A percentile compares a stretch with the other conserved stretches of the same genome.
Conservation (phyloP, 495 filamentous ascomycete genomes). For the Polyplosphaeria fusca region DNA sequence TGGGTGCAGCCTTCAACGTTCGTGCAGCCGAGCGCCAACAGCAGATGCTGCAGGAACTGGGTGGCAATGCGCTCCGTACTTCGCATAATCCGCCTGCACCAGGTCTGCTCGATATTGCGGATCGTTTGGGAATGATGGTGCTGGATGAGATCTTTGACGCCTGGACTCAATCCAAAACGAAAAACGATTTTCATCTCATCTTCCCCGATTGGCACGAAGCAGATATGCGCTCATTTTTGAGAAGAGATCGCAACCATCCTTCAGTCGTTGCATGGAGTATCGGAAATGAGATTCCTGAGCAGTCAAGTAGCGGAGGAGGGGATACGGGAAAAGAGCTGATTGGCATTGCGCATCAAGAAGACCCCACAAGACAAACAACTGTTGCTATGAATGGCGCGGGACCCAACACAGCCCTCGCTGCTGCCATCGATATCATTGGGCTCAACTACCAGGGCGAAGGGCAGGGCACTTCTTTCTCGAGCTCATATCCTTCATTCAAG, state of each 20-base stretch:
- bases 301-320: slow-evolving; percentile 36
- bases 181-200: slow-evolving; percentile 49
- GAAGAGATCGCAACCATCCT: slow-evolving; percentile 52
- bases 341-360: slow-evolving; percentile 42
- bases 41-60: slow-evolving; percentile 48
- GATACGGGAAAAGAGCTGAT: slow-evolving; percentile 37
- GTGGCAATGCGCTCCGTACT: slow-evolving; percentile 48
- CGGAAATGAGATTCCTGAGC: slow-evolving; percentile 51
- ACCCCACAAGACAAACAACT: slow-evolving; percentile 44
- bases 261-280: slow-evolving; percentile 50
- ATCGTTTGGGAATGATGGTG: slow-evolving; percentile 15
- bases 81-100: slow-evolving; percentile 41
- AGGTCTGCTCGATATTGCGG: slow-evolving; percentile 14
- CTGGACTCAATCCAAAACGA: slow-evolving; percentile 45
- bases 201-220: slow-evolving; percentile 50
- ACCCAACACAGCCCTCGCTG: slow-evolving; percentile 37
- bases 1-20: slow-evolving; percentile 49
- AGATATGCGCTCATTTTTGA: slow-evolving; percentile 48
- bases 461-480: slow-evolving; percentile 36
- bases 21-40: slow-evolving; percentile 47
- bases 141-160: slow-evolving; percentile 44
- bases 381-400: slow-evolving; percentile 44
- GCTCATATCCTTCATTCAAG: slow-evolving; percentile 43
- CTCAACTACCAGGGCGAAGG: slow-evolving; percentile 55
- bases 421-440: slow-evolving; percentile 44